A percentile compares a stretch with the other conserved stretches of the same genome.
phyloP scores from a whole-genome alignment of 2,329 filamentous ascomycete species.

The Aspergillus flavus region DNA sequence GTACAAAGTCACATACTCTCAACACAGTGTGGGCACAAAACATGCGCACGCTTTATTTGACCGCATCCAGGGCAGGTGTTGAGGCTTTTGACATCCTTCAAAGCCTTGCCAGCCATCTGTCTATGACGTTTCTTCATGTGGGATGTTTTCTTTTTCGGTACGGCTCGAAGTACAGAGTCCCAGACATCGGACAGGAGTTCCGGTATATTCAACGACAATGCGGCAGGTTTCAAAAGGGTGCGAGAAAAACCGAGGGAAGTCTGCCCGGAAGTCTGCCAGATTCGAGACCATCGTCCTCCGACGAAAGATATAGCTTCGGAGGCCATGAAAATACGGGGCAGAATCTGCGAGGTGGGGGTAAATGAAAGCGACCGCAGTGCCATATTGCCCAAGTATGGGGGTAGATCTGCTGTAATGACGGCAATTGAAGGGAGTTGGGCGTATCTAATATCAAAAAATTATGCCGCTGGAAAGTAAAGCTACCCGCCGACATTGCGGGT shows the following conservation, averaged over 20 bases:
- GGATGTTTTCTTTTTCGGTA: constrained; percentile 98
- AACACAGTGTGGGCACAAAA: constrained; percentile 85
- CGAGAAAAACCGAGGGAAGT: constrained; percentile 53
- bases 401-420: constrained; percentile 10
- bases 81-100: constrained; percentile 85
- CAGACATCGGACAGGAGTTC: constrained; percentile 79
- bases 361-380: constrained; percentile 29
- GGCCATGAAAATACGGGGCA: constrained; percentile 26
- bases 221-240: constrained; percentile 61
- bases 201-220: constrained; percentile 64
- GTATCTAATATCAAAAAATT: constrained; percentile 1
- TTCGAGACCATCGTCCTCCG: constrained; percentile 35
- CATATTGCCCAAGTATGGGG: constrained; percentile 23
- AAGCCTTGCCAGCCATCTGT: constrained; percentile 91
- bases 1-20: constrained; percentile 62
- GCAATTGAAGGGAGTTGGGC: background rate
- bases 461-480: constrained; percentile 19
- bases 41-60: constrained; percentile 81
- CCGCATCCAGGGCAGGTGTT: constrained; percentile 92
- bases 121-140: constrained; percentile 93
- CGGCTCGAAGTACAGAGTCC: constrained; percentile 88
- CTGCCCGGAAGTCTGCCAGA: constrained; percentile 40
- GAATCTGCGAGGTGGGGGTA: constrained; percentile 22
- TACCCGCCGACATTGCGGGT: constrained; percentile 20
- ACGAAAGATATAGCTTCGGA: constrained; percentile 20